phyloP scores from a whole-genome alignment of 148 eudicot species.

The Camellia granthamiana region DNA sequence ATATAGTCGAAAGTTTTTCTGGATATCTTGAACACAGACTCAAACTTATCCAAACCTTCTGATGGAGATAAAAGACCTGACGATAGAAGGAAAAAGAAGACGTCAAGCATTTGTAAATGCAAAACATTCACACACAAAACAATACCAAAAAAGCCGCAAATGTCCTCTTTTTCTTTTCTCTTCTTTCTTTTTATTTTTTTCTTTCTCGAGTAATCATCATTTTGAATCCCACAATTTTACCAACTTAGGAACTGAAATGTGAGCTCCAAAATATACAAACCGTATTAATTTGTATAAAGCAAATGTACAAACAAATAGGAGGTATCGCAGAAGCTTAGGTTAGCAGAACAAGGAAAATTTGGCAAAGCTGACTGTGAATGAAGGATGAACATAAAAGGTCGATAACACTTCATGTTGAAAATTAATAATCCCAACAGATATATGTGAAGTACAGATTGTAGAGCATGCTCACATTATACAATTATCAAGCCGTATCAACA shows the following conservation, averaged over 20 bases:
- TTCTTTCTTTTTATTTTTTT: too few relatives aligned
- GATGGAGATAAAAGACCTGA: slow-evolving; percentile 52
- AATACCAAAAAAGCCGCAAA: neutral
- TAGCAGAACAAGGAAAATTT: neutral
- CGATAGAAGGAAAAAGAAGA: slow-evolving; percentile 6
- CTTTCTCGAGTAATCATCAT: neutral
- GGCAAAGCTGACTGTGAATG: slow-evolving; percentile 10
- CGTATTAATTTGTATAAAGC: neutral
- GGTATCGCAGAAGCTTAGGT: neutral
- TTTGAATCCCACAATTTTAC: neutral
- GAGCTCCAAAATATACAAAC: neutral
- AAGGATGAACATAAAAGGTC: neutral
- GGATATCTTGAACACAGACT: slow-evolving; percentile 67
- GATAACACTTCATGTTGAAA: neutral
- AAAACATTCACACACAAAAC: neutral
- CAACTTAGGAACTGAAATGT: neutral
- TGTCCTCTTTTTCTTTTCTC: neutral
- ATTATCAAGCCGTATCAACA: slow-evolving; percentile 3
- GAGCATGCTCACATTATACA: neutral
- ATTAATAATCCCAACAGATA: neutral
- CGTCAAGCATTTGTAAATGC: neutral
- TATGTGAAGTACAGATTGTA: neutral
- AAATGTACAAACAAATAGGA: neutral
- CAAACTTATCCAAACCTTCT: slow-evolving; percentile 45
- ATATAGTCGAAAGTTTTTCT: slow-evolving; percentile 74